Percentiles rank a stretch among this genome's conserved stretches.
Conservation (phyloP, 2,329 filamentous ascomycete species). For the Zymoseptoria tritici region DNA sequence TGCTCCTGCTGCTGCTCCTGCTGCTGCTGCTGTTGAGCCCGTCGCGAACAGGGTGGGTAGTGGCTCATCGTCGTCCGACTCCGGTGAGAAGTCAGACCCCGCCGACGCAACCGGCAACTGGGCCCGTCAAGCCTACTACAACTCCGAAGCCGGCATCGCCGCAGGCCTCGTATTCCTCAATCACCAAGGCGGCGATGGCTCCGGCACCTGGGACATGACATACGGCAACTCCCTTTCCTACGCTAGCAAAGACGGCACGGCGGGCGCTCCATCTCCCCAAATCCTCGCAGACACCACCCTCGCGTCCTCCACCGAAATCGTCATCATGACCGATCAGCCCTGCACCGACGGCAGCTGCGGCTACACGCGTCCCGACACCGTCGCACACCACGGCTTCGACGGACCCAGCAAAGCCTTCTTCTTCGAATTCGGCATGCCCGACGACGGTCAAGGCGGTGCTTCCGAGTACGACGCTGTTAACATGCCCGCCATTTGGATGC, state of each 20-base stretch:
- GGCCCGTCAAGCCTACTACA: constrained; percentile 32
- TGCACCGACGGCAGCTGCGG: constrained; percentile 42
- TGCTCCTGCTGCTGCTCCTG: constrained; percentile 8
- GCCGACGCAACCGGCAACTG: constrained; percentile 21
- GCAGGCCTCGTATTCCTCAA: constrained; percentile 54
- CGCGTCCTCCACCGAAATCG: constrained; percentile 44
- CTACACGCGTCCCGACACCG: constrained; percentile 29
- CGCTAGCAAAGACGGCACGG: constrained; percentile 41
- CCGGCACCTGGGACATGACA: constrained; percentile 47
- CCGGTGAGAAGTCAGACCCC: constrained; percentile 10
- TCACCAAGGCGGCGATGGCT: constrained; percentile 49
- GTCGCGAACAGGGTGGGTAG: constrained; percentile 11
- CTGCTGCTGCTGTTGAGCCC: no score
- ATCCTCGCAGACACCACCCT: constrained; percentile 45
- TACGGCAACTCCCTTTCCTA: constrained; percentile 55
- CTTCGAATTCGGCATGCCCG: constrained; percentile 66
- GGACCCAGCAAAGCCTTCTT: constrained; percentile 66
- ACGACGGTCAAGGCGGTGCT: constrained; percentile 43
- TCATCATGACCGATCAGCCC: constrained; percentile 44
- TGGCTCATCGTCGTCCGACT: constrained; percentile 16
- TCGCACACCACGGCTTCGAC: constrained; percentile 57
- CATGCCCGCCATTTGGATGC: constrained; percentile 68
- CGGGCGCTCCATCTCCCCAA: constrained; percentile 41
- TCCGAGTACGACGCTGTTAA: constrained; percentile 39
- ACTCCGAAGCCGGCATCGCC: constrained; percentile 31